Base-by-base conservation (phyloP, 192 early-diverging fungal species). In the Irineochytrium annulatum region DNA sequence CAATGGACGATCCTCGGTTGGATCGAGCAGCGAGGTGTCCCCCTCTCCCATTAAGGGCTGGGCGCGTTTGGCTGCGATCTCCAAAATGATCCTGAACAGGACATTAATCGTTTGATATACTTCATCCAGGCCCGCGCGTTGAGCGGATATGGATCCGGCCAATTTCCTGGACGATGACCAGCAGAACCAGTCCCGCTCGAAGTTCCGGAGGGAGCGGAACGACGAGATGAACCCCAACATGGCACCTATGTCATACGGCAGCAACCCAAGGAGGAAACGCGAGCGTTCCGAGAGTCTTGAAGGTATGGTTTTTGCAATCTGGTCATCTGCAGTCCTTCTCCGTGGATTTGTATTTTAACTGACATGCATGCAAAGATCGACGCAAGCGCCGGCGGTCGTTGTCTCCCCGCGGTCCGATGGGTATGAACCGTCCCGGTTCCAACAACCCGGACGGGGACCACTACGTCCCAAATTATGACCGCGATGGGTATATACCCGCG, bases 401-500 rank as follows among this genome's bases (percentile, higher is more conserved):
- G 8, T 49, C 46, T 8, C 46, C 46, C 24, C 46, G 57, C 8
- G 27, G 57, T 59, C 20, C 39, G 5, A 8, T n/a, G 8, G 57
- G 57, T 22, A 20, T 8, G 13, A n/a, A n/a, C n/a, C n/a, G n/a
- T n/a, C n/a, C n/a, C n/a, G 39, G 59, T 27, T 24, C 19, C 16
- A 68, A 53, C 3, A 72, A 70, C 19, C 30, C 46, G 1, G 80
- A 83, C 19, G 84, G 84, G 27, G 90, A 93, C 52, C 83, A 79
- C 39, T 93, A 92, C 65, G 81, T 90, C 53, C 90, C 90, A n/a
- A 87, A 91, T 51, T 93, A 92, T 59, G 87, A 87, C 11, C 82
- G 89, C 33, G 89, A 93, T 33, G 86, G 86, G 3, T 87, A 87
- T 57, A 62, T 67, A 14, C 86, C 85, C 51, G 81, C 74, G 0